Evolutionary conservation across 352 stramenopile species (phyloP), one percentile per base, ranked within the genome.

Genomic region (Globisporangium spinosum): DNA sequence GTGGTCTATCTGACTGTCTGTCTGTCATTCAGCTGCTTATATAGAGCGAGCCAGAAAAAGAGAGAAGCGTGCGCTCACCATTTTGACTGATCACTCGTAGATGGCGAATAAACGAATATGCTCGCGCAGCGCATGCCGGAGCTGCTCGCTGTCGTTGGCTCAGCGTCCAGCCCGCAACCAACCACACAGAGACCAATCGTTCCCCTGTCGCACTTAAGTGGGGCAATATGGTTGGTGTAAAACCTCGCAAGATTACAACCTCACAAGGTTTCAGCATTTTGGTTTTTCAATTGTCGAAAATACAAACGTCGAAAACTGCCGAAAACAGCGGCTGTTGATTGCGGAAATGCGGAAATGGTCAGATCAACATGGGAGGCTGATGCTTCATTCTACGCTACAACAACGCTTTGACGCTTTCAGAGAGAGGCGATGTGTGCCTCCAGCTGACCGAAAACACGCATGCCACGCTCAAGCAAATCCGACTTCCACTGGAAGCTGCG

Each of bases 41-140:
- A 12, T 17, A 43, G 27, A 32, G n/a, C 6, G 10, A 22, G 20
- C 6, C 6, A 57, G 8, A 38, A 40, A 22, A 17, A 35, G 13
- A 38, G 1, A 20, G 1, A 34, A 45, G 6, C 25, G 55, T 35
- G 34, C 56, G 58, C 75, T 63, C 71, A 81, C 73, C 73, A 90
- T 89, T 70, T 77, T 89, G 74, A 69, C 71, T 77, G 77, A 70
- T 78, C 67, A 75, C 75, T 90, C 81, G 84, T 84, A 86, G 77
- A 89, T 90, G 84, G 84, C 82, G 82, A 92, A 90, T 92, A 90
- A 90, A 90, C 81, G 78, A 91, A 84, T 91, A 64, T 22, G 25
- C 17, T 27, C 20, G 62, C 62, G 62, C 32, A 29, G 10, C 29
- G 32, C 35, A 49, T 56, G 32, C 23, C 59, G 17, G 40, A 25